Evolutionary conservation across 2,329 filamentous ascomycete genomes (phyloP).

Genomic region (Alternaria hordeiaustralica): DNA sequence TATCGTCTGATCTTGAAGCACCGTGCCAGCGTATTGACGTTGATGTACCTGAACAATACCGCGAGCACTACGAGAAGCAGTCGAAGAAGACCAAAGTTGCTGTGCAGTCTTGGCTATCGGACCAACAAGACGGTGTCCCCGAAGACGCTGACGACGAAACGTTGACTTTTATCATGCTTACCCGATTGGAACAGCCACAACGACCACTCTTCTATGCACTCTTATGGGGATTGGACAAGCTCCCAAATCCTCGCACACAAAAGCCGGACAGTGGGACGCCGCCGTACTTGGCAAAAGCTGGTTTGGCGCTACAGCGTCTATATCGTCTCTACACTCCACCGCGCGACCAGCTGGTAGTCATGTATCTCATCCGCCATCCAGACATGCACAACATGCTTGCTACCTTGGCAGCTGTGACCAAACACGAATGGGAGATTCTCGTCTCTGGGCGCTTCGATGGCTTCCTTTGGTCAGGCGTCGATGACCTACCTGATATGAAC

Average conservation of each 20-base stretch:
- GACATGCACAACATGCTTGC: constrained; percentile 84
- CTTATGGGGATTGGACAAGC: constrained; percentile 64
- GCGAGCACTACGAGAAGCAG: constrained; percentile 89
- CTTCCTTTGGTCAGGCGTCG: constrained; percentile 91
- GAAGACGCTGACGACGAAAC: constrained; percentile 95
- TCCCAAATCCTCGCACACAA: constrained; percentile 66
- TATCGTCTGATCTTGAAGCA: constrained; percentile 56
- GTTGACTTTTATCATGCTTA: constrained; percentile 89
- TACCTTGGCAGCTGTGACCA: constrained; percentile 85
- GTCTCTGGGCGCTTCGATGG: constrained; percentile 94
- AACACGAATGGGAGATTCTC: constrained; percentile 95
- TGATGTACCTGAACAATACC: constrained; percentile 91
- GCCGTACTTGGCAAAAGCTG: constrained; percentile 76
- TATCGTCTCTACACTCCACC: constrained; percentile 77
- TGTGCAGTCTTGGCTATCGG: constrained; percentile 88
- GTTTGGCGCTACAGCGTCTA: constrained; percentile 80
- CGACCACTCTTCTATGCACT: constrained; percentile 84
- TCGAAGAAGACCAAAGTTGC: constrained; percentile 91
- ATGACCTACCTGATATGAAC: constrained; percentile 55
- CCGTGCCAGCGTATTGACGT: constrained; percentile 85
- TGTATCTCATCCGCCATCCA: constrained; percentile 84
- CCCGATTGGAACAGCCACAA: constrained; percentile 77
- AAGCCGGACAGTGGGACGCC: constrained; percentile 70
- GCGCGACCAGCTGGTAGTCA: constrained; percentile 82
- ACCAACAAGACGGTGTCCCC: constrained; percentile 78